Base-by-base conservation (phyloP, 371 early-diverging fungal species). In the Encephalitozoon romaleae region DNA sequence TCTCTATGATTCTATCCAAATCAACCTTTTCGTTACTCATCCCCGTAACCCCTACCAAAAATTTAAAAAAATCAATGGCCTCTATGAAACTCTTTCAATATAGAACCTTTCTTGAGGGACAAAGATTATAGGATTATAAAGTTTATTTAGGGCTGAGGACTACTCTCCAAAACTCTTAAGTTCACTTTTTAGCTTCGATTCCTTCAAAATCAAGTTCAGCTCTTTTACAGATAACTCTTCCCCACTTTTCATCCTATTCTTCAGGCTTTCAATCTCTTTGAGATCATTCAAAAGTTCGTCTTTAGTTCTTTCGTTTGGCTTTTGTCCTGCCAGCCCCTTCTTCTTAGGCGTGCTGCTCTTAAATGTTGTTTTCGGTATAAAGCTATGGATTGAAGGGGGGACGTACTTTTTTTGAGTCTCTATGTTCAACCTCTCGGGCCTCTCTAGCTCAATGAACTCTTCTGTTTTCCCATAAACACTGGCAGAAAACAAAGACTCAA, bases 1-100 rank as follows among this genome's bases (percentile, higher is more conserved):
- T 81, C 64, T 72, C 76, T 47, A 85, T 85, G n/a, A 85, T 85
- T 34, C 68, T 78, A 55, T 85, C 83, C 26, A 85, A 59, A 26
- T 70, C 39, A 70, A 55, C 59, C 43, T 38, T 68, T 41, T 76
- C 73, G 43, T 28, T 30, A 26, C 39, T 64, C 71, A 74, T 78
- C 39, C 41, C 49, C 11, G 52, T 49, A 28, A 43, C 63, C 55
- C 53, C 59, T 51, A 4, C 11, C 23, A 72, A 59, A 59, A 59
- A 34, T 59, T 59, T 34, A 59, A 59, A 59, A 59, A 59, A 59
- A 59, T 34, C 59, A 59, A 47, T 30, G 34, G 59, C 12, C 2
- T 12, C 38, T 34, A 3, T 28, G 15, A 11, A 18, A 2, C 59
- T 9, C 26, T 23, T 28, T 28, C 15, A 15, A 8, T 42, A 2